These are phyloP conservation scores for Aspergillus terreus DNA, from an alignment of 2,329 filamentous ascomycete genomes.

Conservation along the genomic window DNA sequence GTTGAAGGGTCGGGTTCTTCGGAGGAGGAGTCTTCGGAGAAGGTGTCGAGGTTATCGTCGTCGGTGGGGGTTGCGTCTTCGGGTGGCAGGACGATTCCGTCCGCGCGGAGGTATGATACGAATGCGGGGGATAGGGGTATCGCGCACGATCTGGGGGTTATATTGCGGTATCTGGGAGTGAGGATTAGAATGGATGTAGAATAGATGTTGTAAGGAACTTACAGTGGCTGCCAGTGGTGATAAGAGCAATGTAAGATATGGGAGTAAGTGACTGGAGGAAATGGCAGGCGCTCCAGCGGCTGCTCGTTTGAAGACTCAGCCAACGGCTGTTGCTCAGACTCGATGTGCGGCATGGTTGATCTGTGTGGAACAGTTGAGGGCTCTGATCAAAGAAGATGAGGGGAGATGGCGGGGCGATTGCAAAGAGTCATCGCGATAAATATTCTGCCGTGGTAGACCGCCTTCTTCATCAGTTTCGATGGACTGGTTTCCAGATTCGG, in stretches of 20 bases:
- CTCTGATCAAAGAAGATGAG: constrained; percentile 1
- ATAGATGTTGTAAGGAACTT: constrained; percentile 19
- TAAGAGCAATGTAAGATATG: constrained; percentile 96
- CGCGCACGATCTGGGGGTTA: constrained; percentile 81
- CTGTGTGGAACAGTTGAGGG: not conserved
- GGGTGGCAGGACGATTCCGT: constrained; percentile 77
- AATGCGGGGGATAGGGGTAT: constrained; percentile 74
- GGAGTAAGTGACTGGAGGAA: constrained; percentile 76
- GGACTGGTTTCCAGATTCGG: no score
- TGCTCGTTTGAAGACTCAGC: constrained; percentile 15
- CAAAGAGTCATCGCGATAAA: not conserved
- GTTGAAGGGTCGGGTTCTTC: constrained; percentile 54
- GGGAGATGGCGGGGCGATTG: not conserved
- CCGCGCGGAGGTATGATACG: constrained; percentile 80
- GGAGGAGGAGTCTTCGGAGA: constrained; percentile 53
- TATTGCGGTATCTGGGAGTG: constrained; percentile 62
- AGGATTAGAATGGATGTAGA: constrained; percentile 6
- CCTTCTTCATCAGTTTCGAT: not conserved
- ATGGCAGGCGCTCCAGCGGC: constrained; percentile 51
- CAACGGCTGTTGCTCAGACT: constrained; percentile 15
- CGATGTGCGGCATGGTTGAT: constrained; percentile 27
- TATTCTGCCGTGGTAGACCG: not conserved
- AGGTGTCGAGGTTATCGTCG: constrained; percentile 49
- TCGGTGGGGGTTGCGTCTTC: constrained; percentile 34
- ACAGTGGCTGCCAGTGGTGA: constrained; percentile 83